Conservation (phyloP, 129 eudicot genomes). For the Daucus carota region DH1_v3.0 NC_030383.2:8353501-8354000, state of each 20-base stretch:
- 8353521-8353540: neutral
- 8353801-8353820: constrained; percentile 66
- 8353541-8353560: constrained; percentile 1
- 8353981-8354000: constrained; percentile 78
- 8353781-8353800: constrained; percentile 49
- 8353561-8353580: neutral
- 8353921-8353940: constrained; percentile 27
- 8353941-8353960: constrained; percentile 26
- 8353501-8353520: neutral
- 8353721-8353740: constrained; percentile 7
- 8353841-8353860: constrained; percentile 32
- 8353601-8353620: neutral
- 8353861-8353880: constrained; percentile 32
- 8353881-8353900: constrained; percentile 53
- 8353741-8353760: neutral
- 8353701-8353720: neutral
- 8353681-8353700: neutral
- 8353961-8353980: constrained; percentile 73
- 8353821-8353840: constrained; percentile 55
- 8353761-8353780: constrained; percentile 51
- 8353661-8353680: neutral
- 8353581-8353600: neutral
- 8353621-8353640: neutral
- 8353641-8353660: neutral
- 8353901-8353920: constrained; percentile 36